Evolutionary conservation across 371 early-diverging fungal genomes (phyloP).

Genomic region (Rhizopus sp.): DNA sequence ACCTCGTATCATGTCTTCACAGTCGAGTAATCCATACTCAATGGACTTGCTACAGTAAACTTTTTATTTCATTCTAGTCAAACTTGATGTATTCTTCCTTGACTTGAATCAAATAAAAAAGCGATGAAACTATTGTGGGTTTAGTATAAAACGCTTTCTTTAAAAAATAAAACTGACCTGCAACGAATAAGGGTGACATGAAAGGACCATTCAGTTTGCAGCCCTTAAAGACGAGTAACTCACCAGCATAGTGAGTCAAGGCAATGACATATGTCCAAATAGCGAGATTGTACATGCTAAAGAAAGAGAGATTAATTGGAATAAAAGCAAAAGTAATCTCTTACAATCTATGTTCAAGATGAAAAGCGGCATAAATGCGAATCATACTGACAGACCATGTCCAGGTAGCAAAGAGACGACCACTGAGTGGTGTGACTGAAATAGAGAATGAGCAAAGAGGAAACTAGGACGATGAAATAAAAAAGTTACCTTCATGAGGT

Average conservation of each 20-base stretch:
- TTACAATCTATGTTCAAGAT: conserved; percentile 70
- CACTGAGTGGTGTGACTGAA: conserved; percentile 70
- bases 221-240: conserved; percentile 70
- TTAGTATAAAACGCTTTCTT: not conserved
- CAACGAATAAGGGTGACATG: conserved; percentile 69
- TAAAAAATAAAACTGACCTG: conserved; percentile 47
- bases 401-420: conserved; percentile 82
- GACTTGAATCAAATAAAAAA: conserved; percentile 7
- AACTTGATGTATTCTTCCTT: conserved; percentile 10
- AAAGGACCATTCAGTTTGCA: conserved; percentile 66
- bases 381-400: conserved; percentile 74
- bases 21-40: conserved; percentile 49
- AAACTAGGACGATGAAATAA: not conserved
- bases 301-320: not conserved
- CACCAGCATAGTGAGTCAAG: conserved; percentile 66
- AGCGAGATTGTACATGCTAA: conserved; percentile 70
- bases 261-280: conserved; percentile 78
- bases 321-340: conserved; percentile 10
- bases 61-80: not conserved
- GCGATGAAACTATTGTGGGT: conserved; percentile 3
- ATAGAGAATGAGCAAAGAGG: not conserved
- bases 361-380: conserved; percentile 77
- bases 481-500: conserved; percentile 53
- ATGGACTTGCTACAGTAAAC: conserved; percentile 42
- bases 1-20: conserved; percentile 25